Evolutionary conservation across 2,329 filamentous ascomycete genomes (phyloP), one percentile per base, ranked within the genome.

Genomic region (Aspergillus caelatus): DNA sequence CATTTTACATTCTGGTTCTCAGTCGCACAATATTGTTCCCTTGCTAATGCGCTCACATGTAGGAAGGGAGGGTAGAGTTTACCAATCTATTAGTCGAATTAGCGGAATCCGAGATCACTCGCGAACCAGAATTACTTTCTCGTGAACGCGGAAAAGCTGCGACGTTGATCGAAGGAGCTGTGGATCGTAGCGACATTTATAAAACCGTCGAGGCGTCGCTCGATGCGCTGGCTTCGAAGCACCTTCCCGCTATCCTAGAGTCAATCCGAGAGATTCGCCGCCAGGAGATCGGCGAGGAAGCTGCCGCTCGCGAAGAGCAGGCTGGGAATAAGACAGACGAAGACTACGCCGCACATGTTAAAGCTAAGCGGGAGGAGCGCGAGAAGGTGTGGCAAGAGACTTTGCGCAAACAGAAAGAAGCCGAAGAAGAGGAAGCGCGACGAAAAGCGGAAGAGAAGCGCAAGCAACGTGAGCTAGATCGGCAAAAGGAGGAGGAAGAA

Each of bases 161-260:
- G 11, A 86, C 86, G 1, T 77, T 90, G 50, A 84, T 90, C 34
- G 86, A 89, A 75, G 88, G 88, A 61, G 86, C 86, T 2, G 87
- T 87, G 11, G 87, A 89, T 67, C 83, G 88, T 60, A 86, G 84
- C 64, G 85, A 88, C 64, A 82, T 89, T 58, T 90, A 89, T 70
- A 83, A 83, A 64, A 83, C 80, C 67, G 85, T 86, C 26, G 85
- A 87, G 70, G 76, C 77, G 9, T 81, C 84, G 16, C 80, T 90
- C 54, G 83, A 86, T 68, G 74, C 74, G 6, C 78, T 88, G 67
- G 82, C 88, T 57, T 80, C 84, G 56, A 78, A 84, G 63, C 81
- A 86, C 65, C 77, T 89, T 43, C 79, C 81, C 2, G 78, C 82
- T 48, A 86, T 88, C 36, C 78, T 88, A 62, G 75, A 79, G 7